Base-by-base conservation (phyloP, 768 basidiomycete genomes). In the Suillus weaverae region DNA sequence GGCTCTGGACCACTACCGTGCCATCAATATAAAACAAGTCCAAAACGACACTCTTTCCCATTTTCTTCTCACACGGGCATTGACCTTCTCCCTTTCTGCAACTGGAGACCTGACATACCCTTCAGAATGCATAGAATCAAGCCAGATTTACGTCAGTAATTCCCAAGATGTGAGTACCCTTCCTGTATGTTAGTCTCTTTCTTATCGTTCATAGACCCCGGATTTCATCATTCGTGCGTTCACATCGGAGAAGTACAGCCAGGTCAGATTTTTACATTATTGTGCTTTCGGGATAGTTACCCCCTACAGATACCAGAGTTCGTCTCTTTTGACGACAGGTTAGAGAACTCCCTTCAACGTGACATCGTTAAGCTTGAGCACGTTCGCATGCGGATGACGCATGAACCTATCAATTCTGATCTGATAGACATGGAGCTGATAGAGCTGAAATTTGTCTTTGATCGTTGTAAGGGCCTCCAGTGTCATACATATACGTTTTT, bases 11-110 rank as follows among this genome's bases (percentile, higher is more conserved):
- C 93, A 95, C 71, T 96, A 94, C 73, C 86, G 87, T 35, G 78
- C 80, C 30, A 82, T 96, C 80, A 86, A 88, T 66, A 80, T 92
- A 66, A 95, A 95, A 73, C 90, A 93, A 70, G 84, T 96, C 30
- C 94, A 97, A 73, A 85, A 90, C 64, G 95, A 97, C 71, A 97
- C 95, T 1, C 81, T 97, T 9, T 93, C 92, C 2, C 92, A 97
- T 72, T 84, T 93, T 62, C 76, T 95, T 60, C 83, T 95, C 48
- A 86, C 91, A 22, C 85, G 94, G 26, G 85, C 89, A 13, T 86
- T 88, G 26, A 91, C 88, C 0, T 96, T 94, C 79, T 93, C 92
- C 3, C 78, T 90, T 44, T 88, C 91, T 51, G 81, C 90, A 5
- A 84, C 80, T 16, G 93, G 93, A 9, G 93, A 95, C 70, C 74